Evolutionary conservation across 106 monocot genomes (phyloP).

Genomic region (Dioscorea dumetorum): DNA sequence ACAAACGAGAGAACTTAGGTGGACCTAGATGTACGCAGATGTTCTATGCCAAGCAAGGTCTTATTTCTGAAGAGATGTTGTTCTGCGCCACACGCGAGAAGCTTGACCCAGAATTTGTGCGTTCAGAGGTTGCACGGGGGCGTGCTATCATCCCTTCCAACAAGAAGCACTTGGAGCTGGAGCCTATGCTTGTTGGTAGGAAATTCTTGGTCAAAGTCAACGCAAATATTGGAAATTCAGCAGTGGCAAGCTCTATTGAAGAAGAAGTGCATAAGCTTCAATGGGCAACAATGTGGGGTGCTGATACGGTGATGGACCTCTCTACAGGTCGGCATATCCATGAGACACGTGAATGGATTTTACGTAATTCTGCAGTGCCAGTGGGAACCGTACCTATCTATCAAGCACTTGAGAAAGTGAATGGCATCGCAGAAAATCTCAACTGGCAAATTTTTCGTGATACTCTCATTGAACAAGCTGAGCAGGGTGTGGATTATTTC

Average conservation of each 20-base stretch:
- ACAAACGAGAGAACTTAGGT: conserved; percentile 52
- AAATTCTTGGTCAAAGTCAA: conserved; percentile 82
- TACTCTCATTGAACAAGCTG: conserved; percentile 75
- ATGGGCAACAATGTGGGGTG: conserved; percentile 90
- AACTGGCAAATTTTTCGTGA: conserved; percentile 70
- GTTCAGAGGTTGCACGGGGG: conserved; percentile 89
- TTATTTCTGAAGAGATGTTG: conserved; percentile 95
- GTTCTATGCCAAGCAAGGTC: conserved; percentile 90
- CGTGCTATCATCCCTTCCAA: conserved; percentile 82
- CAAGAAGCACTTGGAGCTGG: conserved; percentile 72
- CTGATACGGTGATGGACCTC: conserved; percentile 77
- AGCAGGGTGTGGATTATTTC: conserved; percentile 83
- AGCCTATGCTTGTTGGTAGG: conserved; percentile 75
- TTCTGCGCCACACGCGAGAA: conserved; percentile 85
- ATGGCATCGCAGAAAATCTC: conserved; percentile 71
- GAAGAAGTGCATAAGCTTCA: conserved; percentile 84
- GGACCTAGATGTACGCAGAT: conserved; percentile 87
- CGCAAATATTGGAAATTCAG: conserved; percentile 78
- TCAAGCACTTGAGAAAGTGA: conserved; percentile 77
- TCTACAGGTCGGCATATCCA: conserved; percentile 79
- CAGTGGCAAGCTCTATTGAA: conserved; percentile 64
- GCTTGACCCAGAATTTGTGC: conserved; percentile 83
- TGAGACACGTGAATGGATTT: conserved; percentile 83
- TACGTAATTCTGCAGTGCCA: conserved; percentile 70
- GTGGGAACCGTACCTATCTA: conserved; percentile 82